Base-by-base conservation (phyloP, 129 eudicot species). In the Rutidosis leptorrhynchoides region DNA sequence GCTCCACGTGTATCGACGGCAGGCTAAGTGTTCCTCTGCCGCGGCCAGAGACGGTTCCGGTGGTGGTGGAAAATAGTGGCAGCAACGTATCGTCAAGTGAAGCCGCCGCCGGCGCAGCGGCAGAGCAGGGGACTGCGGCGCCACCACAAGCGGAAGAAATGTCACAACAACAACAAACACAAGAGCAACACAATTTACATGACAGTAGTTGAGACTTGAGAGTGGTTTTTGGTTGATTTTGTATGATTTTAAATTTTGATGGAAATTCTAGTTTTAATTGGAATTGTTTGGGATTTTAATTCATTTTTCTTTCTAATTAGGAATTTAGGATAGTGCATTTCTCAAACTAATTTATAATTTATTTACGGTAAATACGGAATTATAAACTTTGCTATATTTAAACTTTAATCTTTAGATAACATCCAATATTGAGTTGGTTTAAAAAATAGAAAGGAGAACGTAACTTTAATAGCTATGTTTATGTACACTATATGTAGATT, bases 1-100 rank as follows among this genome's bases (percentile, higher is more conserved):
- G 84, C 58, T 67, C 83, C 15, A 62, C 90, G 25, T 89, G 96
- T 65, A 78, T 89, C 17, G 95, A 89, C 35, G 96, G 95, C 6
- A 72, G 87, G 48, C 76, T 83, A 49, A 80, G 72, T 49, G 76
- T 82, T 32, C 86, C 74, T 10, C 83, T 81, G 20, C 80, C 73
- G 57, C 74, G 78, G 46, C 57, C 58, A 26, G 27, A 64, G 62
- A 68, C 26, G 8, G 43, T 32, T 67, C 65, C 67, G 55, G 68
- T 62, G 58, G 67, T 61, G 28, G 79, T 62, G 55, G 80, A 68
- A 45, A 51, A 56, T 43, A 35, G 45, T 30, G 64, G 60, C 10
- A 63, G 54, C 24, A 76, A 64, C 27, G 70, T 23, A 2, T 65
- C 42, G n/a, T 65, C 67, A 2, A 62, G 63, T 35, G 77, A 72